Base-by-base conservation (phyloP, 2,329 filamentous ascomycete species). In the Colletotrichum sp. region DNA sequence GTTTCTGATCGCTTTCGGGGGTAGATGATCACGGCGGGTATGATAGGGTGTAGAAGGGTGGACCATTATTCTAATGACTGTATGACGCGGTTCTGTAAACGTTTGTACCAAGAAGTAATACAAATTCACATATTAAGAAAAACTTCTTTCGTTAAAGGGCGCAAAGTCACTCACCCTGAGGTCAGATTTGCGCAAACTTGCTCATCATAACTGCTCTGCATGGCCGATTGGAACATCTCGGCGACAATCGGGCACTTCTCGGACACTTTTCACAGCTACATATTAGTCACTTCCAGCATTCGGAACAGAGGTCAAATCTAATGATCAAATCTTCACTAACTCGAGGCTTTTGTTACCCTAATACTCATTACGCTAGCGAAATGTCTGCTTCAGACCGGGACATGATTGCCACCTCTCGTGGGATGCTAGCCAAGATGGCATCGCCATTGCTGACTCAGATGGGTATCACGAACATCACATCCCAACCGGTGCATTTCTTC, bases 321-420 rank as follows among this genome's bases (percentile, higher is more conserved):
- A 13, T 58, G 55, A 58, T 18, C 6, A 27, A 10, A 2, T 9
- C 18, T 16, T 28, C 5, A 48, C 1, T 28, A 28, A 28, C 13
- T 27, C 52, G 25, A 5, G 4, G 22, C 0, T 16, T 56, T 56
- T 6, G 27, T 16, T 8, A 25, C 12, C 1, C 6, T n/a, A 43
- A 0, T 0, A 9, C 36, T 43, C 8, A 43, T n/a, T 8, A 48
- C 39, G n/a, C 39, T 6, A 48, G 3, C 3, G 6, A n/a, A 16
- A 58, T 58, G 55, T 58, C 55, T 25, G 18, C 28, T 16, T 22
- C 8, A 48, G 39, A 58, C 22, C 55, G 55, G 4, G 55, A 58
- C 13, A 27, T 58, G 22, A 58, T 58, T 58, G 12, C 55, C 13
- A 28, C 55, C 22, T 58, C 55, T 15, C 55, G 27, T 58, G 55